These are phyloP conservation scores for Tilletia walkeri DNA, from an alignment of 1,284 basidiomycete species.

Conservation along the genomic window DNA sequence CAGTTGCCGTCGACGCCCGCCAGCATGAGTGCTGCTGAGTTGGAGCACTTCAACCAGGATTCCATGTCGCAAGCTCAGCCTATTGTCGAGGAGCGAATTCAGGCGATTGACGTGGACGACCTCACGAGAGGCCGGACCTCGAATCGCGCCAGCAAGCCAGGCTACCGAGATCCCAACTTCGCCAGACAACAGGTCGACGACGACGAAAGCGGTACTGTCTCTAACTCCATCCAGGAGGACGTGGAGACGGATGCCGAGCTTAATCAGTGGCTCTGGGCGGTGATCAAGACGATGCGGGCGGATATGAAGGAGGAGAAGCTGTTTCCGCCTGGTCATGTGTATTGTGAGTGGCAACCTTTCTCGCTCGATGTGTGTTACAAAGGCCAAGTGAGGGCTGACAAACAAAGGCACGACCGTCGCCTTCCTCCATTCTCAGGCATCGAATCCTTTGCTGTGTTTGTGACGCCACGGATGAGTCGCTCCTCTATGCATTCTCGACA, in stretches of 20 bases:
- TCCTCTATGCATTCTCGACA: constrained; percentile 18
- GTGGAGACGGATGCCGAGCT: constrained; percentile 29
- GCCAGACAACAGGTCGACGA: constrained; percentile 59
- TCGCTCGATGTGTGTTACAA: too few species aligned
- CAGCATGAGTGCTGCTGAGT: not conserved
- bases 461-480: constrained; percentile 31
- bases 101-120: constrained; percentile 13
- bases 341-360: constrained; percentile 21
- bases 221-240: constrained; percentile 53
- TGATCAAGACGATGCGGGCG: constrained; percentile 50
- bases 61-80: not conserved
- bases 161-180: constrained; percentile 46
- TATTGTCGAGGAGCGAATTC: not conserved
- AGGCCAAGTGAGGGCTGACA: not conserved
- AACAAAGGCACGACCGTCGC: not conserved
- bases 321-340: constrained; percentile 47
- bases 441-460: constrained; percentile 44
- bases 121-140: constrained; percentile 17
- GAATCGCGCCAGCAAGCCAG: constrained; percentile 24
- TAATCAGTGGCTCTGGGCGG: constrained; percentile 44
- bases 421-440: constrained; percentile 20
- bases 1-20: not conserved
- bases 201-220: constrained; percentile 58
- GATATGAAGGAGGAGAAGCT: constrained; percentile 41
- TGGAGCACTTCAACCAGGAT: not conserved